A percentile compares a stretch with the other conserved stretches of the same genome.
Conservation (phyloP, 345 rosid species). For the Pistacia integerrima region DNA sequence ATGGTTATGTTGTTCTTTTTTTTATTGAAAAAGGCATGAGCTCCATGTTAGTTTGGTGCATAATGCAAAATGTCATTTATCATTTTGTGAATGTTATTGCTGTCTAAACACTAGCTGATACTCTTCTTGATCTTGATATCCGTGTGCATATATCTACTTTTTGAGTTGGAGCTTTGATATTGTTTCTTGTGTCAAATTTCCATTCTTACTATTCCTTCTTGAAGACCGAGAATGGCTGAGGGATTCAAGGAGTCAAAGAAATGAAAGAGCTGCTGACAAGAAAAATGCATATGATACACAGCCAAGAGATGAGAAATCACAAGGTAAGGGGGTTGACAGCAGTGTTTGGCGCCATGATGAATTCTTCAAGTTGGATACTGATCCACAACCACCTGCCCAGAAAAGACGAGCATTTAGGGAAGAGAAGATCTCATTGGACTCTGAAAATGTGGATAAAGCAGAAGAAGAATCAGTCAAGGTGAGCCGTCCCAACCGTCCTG, state of each 20-base stretch:
- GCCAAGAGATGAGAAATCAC: slow-evolving; percentile 48
- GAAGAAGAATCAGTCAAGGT: slow-evolving; percentile 40
- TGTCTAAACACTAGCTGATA: neutral
- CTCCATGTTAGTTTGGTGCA: too few relatives aligned
- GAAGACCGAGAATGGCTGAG: slow-evolving; percentile 66
- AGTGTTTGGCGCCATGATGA: slow-evolving; percentile 67
- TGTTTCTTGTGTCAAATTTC: neutral
- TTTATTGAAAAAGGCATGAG: too few relatives aligned
- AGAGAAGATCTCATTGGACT: slow-evolving; percentile 52
- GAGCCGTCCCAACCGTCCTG: slow-evolving; percentile 24
- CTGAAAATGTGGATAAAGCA: slow-evolving; percentile 38
- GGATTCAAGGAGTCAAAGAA: slow-evolving; percentile 51
- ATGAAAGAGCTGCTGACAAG: slow-evolving; percentile 43
- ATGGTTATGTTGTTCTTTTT: too few relatives aligned
- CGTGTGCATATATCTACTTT: neutral
- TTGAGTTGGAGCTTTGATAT: neutral
- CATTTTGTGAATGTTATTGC: neutral
- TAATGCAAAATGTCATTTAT: neutral
- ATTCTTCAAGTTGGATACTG: slow-evolving; percentile 57
- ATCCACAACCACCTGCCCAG: slow-evolving; percentile 43
- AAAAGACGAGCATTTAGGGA: slow-evolving; percentile 95
- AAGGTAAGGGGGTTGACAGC: slow-evolving; percentile 42
- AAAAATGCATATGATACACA: slow-evolving; percentile 29
- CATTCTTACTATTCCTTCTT: slow-evolving; percentile 20
- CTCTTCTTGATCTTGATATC: neutral